A percentile compares a stretch with the other conserved stretches of the same genome.
Conservation (phyloP, 2,329 filamentous ascomycete species). For the Rhynchosporium agropyri region DNA sequence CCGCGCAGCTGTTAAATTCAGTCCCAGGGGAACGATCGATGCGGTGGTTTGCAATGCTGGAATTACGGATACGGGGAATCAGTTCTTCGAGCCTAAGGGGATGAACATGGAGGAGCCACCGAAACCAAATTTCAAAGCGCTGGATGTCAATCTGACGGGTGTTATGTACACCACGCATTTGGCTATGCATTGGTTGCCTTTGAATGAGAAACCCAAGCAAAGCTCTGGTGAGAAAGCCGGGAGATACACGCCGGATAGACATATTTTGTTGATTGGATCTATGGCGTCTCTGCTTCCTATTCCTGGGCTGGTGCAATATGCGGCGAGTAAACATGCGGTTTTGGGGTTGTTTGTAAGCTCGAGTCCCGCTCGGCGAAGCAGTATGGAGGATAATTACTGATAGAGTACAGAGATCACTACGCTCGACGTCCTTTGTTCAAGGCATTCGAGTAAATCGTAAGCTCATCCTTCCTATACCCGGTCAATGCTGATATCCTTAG, state of each 20-base stretch:
- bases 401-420: constrained; percentile 49
- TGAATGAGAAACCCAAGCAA: constrained; percentile 49
- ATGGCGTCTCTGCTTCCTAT: constrained; percentile 57
- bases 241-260: constrained; percentile 52
- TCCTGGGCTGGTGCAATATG: constrained; percentile 53
- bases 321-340: constrained; percentile 66
- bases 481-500: constrained; percentile 9
- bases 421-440: constrained; percentile 50
- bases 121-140: constrained; percentile 53
- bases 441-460: constrained; percentile 61
- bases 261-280: constrained; percentile 65
- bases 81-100: constrained; percentile 49
- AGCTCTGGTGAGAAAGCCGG: constrained; percentile 36
- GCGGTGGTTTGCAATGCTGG: constrained; percentile 69
- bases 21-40: constrained; percentile 59
- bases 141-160: constrained; percentile 66
- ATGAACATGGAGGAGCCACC: constrained; percentile 50
- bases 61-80: constrained; percentile 49
- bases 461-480: background rate
- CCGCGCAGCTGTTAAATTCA: constrained; percentile 56
- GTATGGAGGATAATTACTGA: constrained; percentile 45
- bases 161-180: constrained; percentile 68
- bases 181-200: constrained; percentile 60
- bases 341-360: constrained; percentile 48
- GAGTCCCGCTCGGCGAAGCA: constrained; percentile 40